These are phyloP conservation scores for Stemphylium vesicarium DNA, from an alignment of 2,329 filamentous ascomycete species.

Conservation along the genomic window DNA sequence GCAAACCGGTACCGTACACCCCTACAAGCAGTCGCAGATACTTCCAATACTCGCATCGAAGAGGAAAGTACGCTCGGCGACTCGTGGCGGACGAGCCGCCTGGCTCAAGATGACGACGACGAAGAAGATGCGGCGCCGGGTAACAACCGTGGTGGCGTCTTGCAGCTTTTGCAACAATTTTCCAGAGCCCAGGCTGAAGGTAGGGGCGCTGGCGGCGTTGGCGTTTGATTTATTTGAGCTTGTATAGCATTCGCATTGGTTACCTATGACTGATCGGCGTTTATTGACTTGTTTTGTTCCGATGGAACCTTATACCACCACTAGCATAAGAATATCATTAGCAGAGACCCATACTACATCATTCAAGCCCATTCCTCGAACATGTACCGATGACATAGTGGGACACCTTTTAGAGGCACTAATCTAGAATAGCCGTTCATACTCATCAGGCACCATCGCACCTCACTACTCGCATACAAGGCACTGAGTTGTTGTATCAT, in stretches of 20 bases:
- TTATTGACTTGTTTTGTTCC: neutral
- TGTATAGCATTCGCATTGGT: constrained; percentile 9
- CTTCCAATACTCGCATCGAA: constrained; percentile 44
- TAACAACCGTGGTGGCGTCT: constrained; percentile 61
- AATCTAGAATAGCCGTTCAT: neutral
- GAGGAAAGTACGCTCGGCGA: constrained; percentile 67
- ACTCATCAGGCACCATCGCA: neutral
- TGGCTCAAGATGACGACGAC: constrained; percentile 55
- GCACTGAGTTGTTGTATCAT: constrained; percentile 29
- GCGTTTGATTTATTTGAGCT: constrained; percentile 25
- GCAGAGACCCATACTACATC: neutral
- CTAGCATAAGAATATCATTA: constrained; percentile 4
- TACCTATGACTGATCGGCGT: constrained; percentile 3
- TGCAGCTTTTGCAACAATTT: constrained; percentile 71
- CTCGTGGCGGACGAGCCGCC: constrained; percentile 58
- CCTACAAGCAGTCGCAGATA: constrained; percentile 31
- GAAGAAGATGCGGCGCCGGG: constrained; percentile 53
- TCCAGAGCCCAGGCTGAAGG: constrained; percentile 65
- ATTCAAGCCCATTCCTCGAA: neutral
- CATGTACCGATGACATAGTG: neutral
- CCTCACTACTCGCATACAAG: neutral
- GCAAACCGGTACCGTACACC: constrained; percentile 50
- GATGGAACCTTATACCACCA: constrained; percentile 4
- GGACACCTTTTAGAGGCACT: neutral
- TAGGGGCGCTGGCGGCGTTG: constrained; percentile 47